A percentile compares a stretch with the other conserved stretches of the same genome.
phyloP scores from a whole-genome alignment of 108 stramenopile species.

The Nannochloropsis oceanica region DNA sequence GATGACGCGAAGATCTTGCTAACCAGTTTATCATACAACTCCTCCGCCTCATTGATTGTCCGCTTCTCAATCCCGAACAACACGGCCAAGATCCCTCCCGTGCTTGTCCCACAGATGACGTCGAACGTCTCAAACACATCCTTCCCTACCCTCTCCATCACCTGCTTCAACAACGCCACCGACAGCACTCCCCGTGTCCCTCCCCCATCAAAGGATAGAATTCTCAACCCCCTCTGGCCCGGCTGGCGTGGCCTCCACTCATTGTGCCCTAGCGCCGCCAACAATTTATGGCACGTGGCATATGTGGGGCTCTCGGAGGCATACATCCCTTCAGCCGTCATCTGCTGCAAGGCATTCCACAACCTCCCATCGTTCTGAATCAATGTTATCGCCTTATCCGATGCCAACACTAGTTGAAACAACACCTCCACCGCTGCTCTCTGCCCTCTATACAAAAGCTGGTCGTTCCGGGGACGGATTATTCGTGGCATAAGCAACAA shows the following conservation, averaged over 20 bases:
- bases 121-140: conserved; percentile 35
- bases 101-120: conserved; percentile 34
- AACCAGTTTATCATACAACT: conserved; percentile 30
- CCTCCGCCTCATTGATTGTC: conserved; percentile 14
- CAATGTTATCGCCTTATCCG: conserved; percentile 1
- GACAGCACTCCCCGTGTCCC: conserved; percentile 33
- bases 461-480: neutral
- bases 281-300: neutral
- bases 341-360: neutral
- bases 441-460: neutral
- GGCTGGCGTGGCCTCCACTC: conserved; percentile 5
- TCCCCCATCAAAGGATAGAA: conserved; percentile 38
- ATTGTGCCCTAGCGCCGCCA: conserved; percentile 10
- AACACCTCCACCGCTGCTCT: conserved; percentile 4
- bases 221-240: conserved; percentile 25
- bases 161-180: conserved; percentile 14
- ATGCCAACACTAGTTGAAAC: conserved; percentile 4
- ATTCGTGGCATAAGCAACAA: neutral
- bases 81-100: conserved; percentile 33
- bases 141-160: conserved; percentile 4
- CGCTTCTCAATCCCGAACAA: conserved; percentile 7
- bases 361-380: neutral
- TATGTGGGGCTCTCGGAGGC: neutral
- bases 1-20: conserved; percentile 16
- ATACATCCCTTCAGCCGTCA: conserved; percentile 3